These are phyloP conservation scores for Lasiosphaeris hirsuta DNA, from an alignment of 495 filamentous ascomycete species.

Conservation along the genomic window DNA sequence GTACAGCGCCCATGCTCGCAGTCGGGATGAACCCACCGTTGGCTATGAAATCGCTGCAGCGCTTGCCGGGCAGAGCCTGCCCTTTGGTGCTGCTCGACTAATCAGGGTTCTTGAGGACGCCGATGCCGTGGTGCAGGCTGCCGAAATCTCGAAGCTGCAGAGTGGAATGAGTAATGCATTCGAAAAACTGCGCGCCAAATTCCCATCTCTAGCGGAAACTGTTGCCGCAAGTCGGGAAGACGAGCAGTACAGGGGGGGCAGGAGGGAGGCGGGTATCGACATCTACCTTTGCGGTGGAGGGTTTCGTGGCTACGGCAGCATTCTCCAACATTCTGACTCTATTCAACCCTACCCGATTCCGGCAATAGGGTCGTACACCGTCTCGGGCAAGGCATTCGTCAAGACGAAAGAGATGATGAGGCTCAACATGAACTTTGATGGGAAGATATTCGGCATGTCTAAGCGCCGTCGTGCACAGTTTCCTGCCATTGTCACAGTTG, in stretches of 20 bases:
- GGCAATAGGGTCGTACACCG: conserved; percentile 77
- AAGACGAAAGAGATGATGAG: conserved; percentile 57
- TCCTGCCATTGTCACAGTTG: conserved; percentile 75
- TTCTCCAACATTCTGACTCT: conserved; percentile 67
- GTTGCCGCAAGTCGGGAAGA: conserved; percentile 48
- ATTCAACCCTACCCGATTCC: conserved; percentile 79
- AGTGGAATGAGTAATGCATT: conserved; percentile 61
- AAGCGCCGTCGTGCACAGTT: conserved; percentile 77
- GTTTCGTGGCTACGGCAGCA: conserved; percentile 85
- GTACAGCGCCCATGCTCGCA: conserved; percentile 32
- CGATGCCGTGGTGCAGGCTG: conserved; percentile 38
- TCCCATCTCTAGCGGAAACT: conserved; percentile 45
- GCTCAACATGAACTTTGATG: conserved; percentile 49
- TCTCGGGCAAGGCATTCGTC: conserved; percentile 57
- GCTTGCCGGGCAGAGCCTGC: conserved; percentile 54
- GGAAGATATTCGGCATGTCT: conserved; percentile 76
- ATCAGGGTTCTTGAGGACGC: conserved; percentile 55
- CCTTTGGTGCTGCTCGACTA: conserved; percentile 84
- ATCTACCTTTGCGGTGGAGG: conserved; percentile 88
- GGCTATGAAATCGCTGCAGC: conserved; percentile 48
- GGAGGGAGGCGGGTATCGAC: conserved; percentile 56
- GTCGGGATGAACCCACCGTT: conserved; percentile 48
- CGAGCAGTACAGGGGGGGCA: conserved; percentile 40
- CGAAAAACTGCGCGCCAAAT: conserved; percentile 53
- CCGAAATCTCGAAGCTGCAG: conserved; percentile 56